These are phyloP conservation scores for Gaertneriomyces sp. DNA, from an alignment of 192 early-diverging fungal genomes.

Conservation along the genomic window DNA sequence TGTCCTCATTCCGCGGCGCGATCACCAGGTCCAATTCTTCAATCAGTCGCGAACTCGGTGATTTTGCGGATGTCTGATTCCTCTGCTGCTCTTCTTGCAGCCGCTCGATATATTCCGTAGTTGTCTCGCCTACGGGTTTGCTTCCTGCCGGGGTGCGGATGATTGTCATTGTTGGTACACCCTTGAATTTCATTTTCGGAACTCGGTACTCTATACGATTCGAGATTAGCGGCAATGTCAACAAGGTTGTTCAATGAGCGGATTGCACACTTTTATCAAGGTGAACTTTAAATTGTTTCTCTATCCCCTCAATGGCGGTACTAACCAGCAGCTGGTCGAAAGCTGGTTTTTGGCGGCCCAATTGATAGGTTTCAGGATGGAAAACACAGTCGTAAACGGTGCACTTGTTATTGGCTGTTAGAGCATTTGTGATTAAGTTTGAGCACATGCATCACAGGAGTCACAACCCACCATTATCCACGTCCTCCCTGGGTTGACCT, in stretches of 20 bases:
- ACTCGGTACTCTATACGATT: constrained; percentile 35
- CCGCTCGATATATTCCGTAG: constrained; percentile 37
- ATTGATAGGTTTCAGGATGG: constrained; percentile 47
- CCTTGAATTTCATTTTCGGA: constrained; percentile 46
- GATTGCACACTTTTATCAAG: constrained; percentile 19
- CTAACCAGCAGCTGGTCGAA: constrained; percentile 43
- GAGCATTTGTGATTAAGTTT: background rate
- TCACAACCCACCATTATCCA: constrained; percentile 40
- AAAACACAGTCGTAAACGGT: constrained; percentile 57
- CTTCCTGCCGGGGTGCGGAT: constrained; percentile 37
- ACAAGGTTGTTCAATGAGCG: background rate
- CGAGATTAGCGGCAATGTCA: background rate
- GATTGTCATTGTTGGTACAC: constrained; percentile 36
- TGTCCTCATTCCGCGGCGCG: background rate
- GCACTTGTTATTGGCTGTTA: constrained; percentile 38
- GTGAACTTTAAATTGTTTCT: constrained; percentile 43
- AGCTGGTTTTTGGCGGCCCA: constrained; percentile 18
- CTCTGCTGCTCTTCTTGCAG: constrained; percentile 13
- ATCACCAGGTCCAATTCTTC: constrained; percentile 15
- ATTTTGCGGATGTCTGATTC: background rate
- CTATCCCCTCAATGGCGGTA: constrained; percentile 52
- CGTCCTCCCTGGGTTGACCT: constrained; percentile 39
- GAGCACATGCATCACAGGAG: background rate
- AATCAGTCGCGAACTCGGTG: constrained; percentile 22
- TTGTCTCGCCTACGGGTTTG: constrained; percentile 25